phyloP scores from a whole-genome alignment of 345 rosid species.

The Nasturtium officinale region DNA sequence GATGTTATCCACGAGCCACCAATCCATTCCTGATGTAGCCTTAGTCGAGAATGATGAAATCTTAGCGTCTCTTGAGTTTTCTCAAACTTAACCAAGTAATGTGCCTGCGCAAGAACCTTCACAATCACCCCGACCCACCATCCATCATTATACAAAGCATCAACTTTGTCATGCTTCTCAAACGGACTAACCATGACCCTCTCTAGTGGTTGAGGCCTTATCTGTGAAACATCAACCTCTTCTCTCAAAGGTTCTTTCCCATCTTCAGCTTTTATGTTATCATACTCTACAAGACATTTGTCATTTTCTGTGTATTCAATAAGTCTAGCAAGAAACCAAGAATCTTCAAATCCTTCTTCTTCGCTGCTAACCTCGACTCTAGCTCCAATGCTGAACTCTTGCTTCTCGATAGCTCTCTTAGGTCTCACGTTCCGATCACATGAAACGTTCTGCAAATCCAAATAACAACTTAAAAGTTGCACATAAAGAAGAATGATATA shows the following conservation, averaged over 20 bases:
- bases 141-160: constrained; percentile 78
- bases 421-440: constrained; percentile 32
- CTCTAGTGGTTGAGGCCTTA: constrained; percentile 76
- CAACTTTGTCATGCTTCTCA: constrained; percentile 64
- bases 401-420: constrained; percentile 19
- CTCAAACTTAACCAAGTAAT: constrained; percentile 58
- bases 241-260: constrained; percentile 69
- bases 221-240: constrained; percentile 50
- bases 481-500: neutral
- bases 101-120: constrained; percentile 54
- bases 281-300: constrained; percentile 64
- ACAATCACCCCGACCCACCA: constrained; percentile 85
- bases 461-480: neutral
- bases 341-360: constrained; percentile 86
- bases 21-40: constrained; percentile 82
- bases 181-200: constrained; percentile 45
- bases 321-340: constrained; percentile 76
- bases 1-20: constrained; percentile 65
- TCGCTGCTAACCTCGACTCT: constrained; percentile 71
- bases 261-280: constrained; percentile 66
- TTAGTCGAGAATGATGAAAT: constrained; percentile 62
- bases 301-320: constrained; percentile 50
- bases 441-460: constrained; percentile 45
- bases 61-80: constrained; percentile 53
- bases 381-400: constrained; percentile 40